Conservation (phyloP, 2,329 filamentous ascomycete species). For the Rutstroemia sydowiana region DNA sequence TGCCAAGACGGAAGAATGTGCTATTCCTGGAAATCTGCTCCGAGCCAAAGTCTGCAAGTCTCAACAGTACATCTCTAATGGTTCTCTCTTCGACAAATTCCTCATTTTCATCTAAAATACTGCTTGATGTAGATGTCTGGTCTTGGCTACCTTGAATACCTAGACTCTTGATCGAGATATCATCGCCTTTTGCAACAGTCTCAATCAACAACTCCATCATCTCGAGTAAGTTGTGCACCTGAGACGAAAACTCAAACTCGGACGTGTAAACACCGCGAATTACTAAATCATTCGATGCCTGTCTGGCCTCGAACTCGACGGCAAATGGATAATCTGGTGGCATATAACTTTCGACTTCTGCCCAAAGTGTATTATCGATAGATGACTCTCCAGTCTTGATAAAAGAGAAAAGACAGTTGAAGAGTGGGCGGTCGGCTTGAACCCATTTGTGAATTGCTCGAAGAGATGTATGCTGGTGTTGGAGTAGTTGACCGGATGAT, state of each 20-base stretch:
- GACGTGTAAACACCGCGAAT: background rate
- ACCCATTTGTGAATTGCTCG: slow-evolving; percentile 3
- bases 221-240: background rate
- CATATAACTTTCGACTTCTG: background rate
- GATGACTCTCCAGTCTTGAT: background rate
- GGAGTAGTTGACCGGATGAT: background rate
- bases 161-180: background rate
- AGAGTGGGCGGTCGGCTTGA: background rate
- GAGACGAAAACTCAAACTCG: background rate
- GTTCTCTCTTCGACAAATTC: background rate
- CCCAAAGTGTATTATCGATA: background rate
- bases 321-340: slow-evolving; percentile 2
- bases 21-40: background rate
- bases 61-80: background rate
- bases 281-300: background rate
- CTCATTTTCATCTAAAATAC: background rate
- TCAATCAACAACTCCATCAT: slow-evolving; percentile 1
- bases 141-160: background rate
- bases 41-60: background rate
- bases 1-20: slow-evolving; percentile 32
- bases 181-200: background rate
- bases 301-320: background rate
- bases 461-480: background rate
- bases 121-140: background rate
- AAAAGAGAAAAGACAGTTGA: slow-evolving; percentile 1